Conservation (phyloP, 495 filamentous ascomycete genomes). For the Pyrenopolyporus hunteri region DNA sequence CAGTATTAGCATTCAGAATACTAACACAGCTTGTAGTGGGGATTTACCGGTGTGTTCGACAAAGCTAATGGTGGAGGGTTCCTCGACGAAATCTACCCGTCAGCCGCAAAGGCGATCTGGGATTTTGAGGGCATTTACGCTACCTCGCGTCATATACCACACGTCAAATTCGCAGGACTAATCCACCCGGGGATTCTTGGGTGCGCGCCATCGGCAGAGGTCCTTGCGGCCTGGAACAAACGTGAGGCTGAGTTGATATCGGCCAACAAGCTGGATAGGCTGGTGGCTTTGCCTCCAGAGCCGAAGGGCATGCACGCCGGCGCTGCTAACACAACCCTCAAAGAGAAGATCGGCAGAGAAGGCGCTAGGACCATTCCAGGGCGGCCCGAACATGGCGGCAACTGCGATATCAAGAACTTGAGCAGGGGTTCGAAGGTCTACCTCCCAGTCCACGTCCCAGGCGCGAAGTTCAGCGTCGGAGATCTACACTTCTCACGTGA, state of each 20-base stretch:
- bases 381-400: conserved; percentile 70
- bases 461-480: conserved; percentile 91
- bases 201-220: conserved; percentile 78
- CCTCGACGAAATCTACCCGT: conserved; percentile 86
- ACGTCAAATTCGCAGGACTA: conserved; percentile 85
- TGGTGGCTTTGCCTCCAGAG: conserved; percentile 82
- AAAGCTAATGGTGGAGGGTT: conserved; percentile 89
- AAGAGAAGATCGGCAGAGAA: conserved; percentile 79
- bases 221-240: conserved; percentile 74
- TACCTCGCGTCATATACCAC: conserved; percentile 87
- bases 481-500: conserved; percentile 83
- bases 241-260: conserved; percentile 81
- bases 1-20: too few relatives aligned
- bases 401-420: conserved; percentile 92
- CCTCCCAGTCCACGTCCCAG: conserved; percentile 80
- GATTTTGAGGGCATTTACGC: conserved; percentile 97
- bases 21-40: too few relatives aligned
- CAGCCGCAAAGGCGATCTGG: conserved; percentile 95
- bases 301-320: conserved; percentile 76
- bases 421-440: conserved; percentile 86
- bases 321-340: conserved; percentile 63
- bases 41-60: conserved; percentile 87
- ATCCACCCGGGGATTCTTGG: conserved; percentile 96
- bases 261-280: conserved; percentile 67
- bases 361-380: conserved; percentile 90